These are phyloP conservation scores for Blastobotrys apis DNA, from an alignment of 1,139 yeast species.

Conservation along the genomic window DNA sequence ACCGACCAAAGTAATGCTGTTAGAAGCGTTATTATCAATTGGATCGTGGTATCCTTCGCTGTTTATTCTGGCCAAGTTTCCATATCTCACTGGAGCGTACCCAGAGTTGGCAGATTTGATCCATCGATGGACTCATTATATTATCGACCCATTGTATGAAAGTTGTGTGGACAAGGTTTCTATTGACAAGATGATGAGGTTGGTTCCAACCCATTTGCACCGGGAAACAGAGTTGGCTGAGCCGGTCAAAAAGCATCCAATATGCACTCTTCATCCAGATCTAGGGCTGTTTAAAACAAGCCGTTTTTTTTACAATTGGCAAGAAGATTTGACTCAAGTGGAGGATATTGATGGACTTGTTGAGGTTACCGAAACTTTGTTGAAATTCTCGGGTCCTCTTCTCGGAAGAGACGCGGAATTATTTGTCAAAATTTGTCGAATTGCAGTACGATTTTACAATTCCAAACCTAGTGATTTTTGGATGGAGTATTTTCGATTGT, in stretches of 20 bases:
- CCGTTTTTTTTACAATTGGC: conserved; percentile 56
- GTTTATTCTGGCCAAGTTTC: conserved; percentile 56
- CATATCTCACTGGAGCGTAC: conserved; percentile 57
- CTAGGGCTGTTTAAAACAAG: not conserved
- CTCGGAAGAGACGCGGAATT: conserved; percentile 49
- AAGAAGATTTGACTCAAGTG: conserved; percentile 39
- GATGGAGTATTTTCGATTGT: conserved; percentile 62
- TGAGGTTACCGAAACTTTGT: conserved; percentile 43
- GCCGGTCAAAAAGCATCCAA: not conserved
- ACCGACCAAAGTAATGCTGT: conserved; percentile 41
- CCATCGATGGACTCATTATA: conserved; percentile 45
- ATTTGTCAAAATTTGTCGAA: conserved; percentile 57
- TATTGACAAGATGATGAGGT: not conserved
- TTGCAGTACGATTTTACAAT: conserved; percentile 41
- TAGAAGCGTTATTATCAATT: conserved; percentile 52
- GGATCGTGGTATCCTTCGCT: conserved; percentile 66
- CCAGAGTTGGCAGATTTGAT: conserved; percentile 50
- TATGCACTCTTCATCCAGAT: not conserved
- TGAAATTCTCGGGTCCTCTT: conserved; percentile 55
- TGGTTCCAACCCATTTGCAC: not conserved
- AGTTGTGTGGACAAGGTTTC: not conserved
- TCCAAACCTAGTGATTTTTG: conserved; percentile 37
- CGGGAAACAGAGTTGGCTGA: not conserved
- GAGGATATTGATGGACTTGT: conserved; percentile 45
- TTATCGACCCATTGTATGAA: conserved; percentile 50